Evolutionary conservation across 352 stramenopile genomes (phyloP), one percentile per base, ranked within the genome.

Genomic region (Globisporangium sylvaticum): DNA sequence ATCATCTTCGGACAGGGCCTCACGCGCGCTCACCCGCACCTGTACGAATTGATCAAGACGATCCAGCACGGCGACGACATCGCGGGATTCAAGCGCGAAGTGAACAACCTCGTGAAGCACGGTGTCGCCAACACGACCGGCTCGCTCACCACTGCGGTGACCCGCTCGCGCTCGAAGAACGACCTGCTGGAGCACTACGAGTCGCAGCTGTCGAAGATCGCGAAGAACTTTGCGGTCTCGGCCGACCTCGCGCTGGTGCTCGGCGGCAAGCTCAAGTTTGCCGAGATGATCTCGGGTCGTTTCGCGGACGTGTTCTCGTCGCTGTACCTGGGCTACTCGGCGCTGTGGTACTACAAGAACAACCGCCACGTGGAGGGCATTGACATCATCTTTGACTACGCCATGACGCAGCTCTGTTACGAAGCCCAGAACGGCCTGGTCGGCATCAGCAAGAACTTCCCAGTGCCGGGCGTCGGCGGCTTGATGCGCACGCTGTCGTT

Each of bases 1-100:
- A 97, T 98, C 75, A 99, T 99, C 75, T 99, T 99, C 78, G 97
- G 97, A 48, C 97, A 99, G 80, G 97, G 97, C 68, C 88, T 99
- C 53, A 99, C 96, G 58, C 92, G 97, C 65, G 97, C 96, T 27
- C 97, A 99, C 79, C 97, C 97, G 62, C 96, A 99, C 73, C 87
- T 99, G 80, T 95, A 98, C 46, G 94, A 98, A 62, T 79, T 99
- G n/a, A 97, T 99, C 67, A 95, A 97, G 75, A 95, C 94, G 8
- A 94, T 99, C 58, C 95, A 99, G 80, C 81, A 97, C 59, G 90
- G 94, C 12, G 86, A 99, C 63, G 96, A 99, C 69, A 83, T 98
- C 42, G 69, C 75, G n/a, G 88, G 89, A 61, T 98, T 98, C 79
- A 97, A 96, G 69, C 94, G 92, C 53, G 94, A 98, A 70, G 90